Evolutionary conservation across 345 rosid genomes (phyloP).

Genomic region (Moringa oleifera): DNA sequence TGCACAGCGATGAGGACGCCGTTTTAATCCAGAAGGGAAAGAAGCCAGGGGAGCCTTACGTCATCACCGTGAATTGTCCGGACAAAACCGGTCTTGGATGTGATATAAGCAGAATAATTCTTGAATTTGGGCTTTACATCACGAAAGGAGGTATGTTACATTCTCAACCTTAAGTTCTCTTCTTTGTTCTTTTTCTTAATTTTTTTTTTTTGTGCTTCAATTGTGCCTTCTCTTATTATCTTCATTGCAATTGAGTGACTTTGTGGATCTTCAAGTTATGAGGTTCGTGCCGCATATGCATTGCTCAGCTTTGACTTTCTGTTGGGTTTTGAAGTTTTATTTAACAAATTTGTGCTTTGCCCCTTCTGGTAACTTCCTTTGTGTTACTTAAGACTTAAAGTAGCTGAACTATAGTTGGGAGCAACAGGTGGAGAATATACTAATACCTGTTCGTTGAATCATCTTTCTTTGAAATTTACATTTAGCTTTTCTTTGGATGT

Average conservation of each 20-base stretch:
- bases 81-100: constrained; percentile 72
- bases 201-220: background rate
- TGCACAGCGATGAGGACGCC: constrained; percentile 42
- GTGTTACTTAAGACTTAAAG: background rate
- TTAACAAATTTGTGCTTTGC: background rate
- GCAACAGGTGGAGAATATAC: too few species aligned
- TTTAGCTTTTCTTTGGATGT: too few species aligned
- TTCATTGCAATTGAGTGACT: background rate
- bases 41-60: constrained; percentile 55
- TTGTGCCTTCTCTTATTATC: background rate
- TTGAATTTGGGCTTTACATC: constrained; percentile 71
- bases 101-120: constrained; percentile 66
- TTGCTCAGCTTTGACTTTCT: background rate
- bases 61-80: constrained; percentile 77
- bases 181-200: too few species aligned
- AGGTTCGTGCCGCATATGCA: too few species aligned
- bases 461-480: background rate
- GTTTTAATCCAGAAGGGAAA: constrained; percentile 62
- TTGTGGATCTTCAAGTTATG: background rate
- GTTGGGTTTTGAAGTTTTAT: background rate
- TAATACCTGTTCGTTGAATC: background rate
- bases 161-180: background rate
- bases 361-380: background rate
- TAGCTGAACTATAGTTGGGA: too few species aligned
- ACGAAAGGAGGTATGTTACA: constrained; percentile 57